Evolutionary conservation across 108 stramenopile genomes (phyloP).

Genomic region (Conticribra weissflogii): DNA sequence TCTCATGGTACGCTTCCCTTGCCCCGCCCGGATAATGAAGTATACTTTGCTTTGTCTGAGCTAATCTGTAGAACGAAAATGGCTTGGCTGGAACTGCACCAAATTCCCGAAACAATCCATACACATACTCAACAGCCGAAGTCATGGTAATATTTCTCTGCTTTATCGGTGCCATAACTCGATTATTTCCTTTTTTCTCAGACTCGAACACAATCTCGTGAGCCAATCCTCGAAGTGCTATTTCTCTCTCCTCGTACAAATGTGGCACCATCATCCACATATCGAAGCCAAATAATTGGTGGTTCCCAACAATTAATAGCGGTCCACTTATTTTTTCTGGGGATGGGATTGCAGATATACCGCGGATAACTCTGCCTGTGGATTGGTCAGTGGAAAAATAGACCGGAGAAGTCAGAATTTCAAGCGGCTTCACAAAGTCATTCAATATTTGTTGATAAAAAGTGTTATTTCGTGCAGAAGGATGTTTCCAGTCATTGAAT

Average conservation of each 20-base stretch:
- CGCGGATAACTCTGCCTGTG: slow-evolving; percentile 52
- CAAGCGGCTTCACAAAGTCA: neutral
- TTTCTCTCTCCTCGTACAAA: slow-evolving; percentile 54
- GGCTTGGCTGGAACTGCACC: slow-evolving; percentile 91
- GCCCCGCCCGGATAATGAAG: slow-evolving; percentile 91
- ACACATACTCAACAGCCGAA: neutral
- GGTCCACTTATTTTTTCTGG: slow-evolving; percentile 37
- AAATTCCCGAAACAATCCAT: slow-evolving; percentile 58
- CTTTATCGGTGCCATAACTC: slow-evolving; percentile 16
- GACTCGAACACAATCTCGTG: slow-evolving; percentile 70
- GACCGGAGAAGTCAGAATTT: slow-evolving; percentile 33
- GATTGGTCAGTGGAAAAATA: slow-evolving; percentile 63
- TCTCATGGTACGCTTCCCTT: slow-evolving; percentile 71
- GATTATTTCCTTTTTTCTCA: neutral
- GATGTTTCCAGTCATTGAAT: neutral
- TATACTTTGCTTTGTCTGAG: slow-evolving; percentile 70
- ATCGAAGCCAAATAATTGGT: slow-evolving; percentile 78
- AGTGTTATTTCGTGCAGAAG: neutral
- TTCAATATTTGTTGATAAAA: neutral
- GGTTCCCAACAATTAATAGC: slow-evolving; percentile 86
- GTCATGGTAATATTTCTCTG: neutral
- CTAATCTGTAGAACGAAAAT: slow-evolving; percentile 73
- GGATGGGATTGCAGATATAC: slow-evolving; percentile 51
- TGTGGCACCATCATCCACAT: slow-evolving; percentile 59
- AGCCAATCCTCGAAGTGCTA: slow-evolving; percentile 66